Conservation (phyloP, 2,329 filamentous ascomycete genomes). For the Fusarium nelsonii region DNA sequence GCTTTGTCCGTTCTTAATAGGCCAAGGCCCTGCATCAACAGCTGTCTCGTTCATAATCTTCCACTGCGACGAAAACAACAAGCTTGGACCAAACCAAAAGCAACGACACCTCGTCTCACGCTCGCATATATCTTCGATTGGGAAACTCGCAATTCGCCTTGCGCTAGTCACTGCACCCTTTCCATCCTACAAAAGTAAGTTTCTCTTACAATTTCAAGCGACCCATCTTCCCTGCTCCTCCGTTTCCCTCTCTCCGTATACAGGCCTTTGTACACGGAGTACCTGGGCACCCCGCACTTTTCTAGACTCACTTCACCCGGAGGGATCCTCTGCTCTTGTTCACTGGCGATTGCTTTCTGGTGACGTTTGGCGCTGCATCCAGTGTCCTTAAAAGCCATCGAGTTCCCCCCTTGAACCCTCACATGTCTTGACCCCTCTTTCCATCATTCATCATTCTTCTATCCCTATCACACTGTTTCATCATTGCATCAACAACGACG, state of each 20-base stretch:
- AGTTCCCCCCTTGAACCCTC: slow-evolving; percentile 20
- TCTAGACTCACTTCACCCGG: slow-evolving; percentile 16
- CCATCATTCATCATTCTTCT: slow-evolving; percentile 30
- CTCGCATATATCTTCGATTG: slow-evolving; percentile 3
- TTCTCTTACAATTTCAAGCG: slow-evolving; percentile 15
- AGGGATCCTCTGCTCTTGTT: slow-evolving; percentile 10
- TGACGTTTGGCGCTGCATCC: slow-evolving; percentile 42
- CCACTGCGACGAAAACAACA: slow-evolving; percentile 8
- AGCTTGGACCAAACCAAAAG: slow-evolving; percentile 9
- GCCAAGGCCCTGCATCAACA: neutral
- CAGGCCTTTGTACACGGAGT: slow-evolving; percentile 38
- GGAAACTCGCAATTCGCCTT: neutral
- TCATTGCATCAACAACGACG: slow-evolving; percentile 14
- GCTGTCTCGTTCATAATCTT: neutral
- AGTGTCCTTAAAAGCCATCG: slow-evolving; percentile 44
- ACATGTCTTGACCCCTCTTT: slow-evolving; percentile 36
- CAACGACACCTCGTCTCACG: slow-evolving; percentile 2
- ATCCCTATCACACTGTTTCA: slow-evolving; percentile 17
- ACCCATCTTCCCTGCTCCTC: neutral
- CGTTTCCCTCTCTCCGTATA: slow-evolving; percentile 22
- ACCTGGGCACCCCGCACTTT: slow-evolving; percentile 40
- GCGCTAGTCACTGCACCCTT: slow-evolving; percentile 11
- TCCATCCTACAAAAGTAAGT: slow-evolving; percentile 33
- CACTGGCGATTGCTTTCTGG: slow-evolving; percentile 33
- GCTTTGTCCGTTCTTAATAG: neutral